phyloP scores from a whole-genome alignment of 2,329 filamentous ascomycete species.

The Ceratocystiopsis sp. region DNA sequence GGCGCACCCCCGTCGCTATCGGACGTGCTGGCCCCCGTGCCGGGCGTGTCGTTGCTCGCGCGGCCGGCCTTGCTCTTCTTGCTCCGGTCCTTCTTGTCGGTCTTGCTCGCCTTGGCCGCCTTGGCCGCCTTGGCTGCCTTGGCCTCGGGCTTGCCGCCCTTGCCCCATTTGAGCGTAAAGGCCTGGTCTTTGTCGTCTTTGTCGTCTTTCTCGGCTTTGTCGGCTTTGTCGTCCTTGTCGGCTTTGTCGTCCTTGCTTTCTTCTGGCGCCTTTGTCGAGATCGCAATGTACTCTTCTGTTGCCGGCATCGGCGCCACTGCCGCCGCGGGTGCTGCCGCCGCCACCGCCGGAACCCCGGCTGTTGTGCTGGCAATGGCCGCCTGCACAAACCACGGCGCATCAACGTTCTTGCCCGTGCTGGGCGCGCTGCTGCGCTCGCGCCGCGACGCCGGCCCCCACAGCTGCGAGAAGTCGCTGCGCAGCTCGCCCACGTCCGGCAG shows the following conservation, averaged over 20 bases:
- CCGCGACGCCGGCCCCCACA: constrained; percentile 14
- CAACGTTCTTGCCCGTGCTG: not conserved
- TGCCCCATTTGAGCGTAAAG: constrained; percentile 8
- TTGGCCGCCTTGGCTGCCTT: constrained; percentile 6
- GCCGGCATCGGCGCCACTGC: not conserved
- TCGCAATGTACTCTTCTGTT: constrained; percentile 6
- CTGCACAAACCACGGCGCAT: constrained; percentile 10
- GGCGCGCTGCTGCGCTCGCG: not conserved
- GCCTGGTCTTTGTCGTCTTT: constrained; percentile 13
- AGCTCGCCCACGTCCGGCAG: constrained; percentile 16
- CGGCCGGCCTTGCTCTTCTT: constrained; percentile 7
- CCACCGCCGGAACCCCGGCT: not conserved
- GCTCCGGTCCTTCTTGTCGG: constrained; percentile 19
- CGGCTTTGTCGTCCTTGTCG: not conserved
- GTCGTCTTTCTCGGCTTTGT: constrained; percentile 1
- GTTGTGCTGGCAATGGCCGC: constrained; percentile 2
- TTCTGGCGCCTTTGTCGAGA: not conserved
- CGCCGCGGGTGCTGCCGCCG: not conserved
- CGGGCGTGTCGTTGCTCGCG: not conserved
- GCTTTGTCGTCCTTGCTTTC: not conserved
- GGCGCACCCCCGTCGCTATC: constrained; percentile 22
- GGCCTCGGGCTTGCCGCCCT: not conserved
- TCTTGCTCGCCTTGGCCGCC: constrained; percentile 18
- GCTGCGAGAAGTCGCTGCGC: constrained; percentile 28
- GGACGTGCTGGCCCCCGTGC: constrained; percentile 1